A percentile compares a stretch with the other conserved stretches of the same genome.
Conservation (phyloP, 2,329 filamentous ascomycete genomes). For the Phialophora macrospora region DNA sequence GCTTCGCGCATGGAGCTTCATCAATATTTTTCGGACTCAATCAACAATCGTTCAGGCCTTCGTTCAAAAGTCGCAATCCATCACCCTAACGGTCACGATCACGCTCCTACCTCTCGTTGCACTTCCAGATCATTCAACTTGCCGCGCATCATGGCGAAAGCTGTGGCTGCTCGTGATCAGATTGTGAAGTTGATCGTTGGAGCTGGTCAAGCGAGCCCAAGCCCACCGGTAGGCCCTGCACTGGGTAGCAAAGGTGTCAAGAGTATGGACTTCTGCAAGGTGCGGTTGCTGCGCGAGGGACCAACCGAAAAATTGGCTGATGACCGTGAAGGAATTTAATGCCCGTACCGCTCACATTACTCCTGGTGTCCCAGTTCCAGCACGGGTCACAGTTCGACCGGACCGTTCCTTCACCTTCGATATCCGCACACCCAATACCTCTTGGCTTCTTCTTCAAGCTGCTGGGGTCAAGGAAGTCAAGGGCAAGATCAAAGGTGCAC, state of each 20-base stretch:
- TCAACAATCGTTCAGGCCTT: neutral
- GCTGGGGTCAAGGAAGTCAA: constrained; percentile 74
- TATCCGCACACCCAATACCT: constrained; percentile 90
- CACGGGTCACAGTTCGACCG: constrained; percentile 86
- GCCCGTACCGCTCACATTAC: constrained; percentile 85
- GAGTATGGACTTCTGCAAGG: constrained; percentile 99
- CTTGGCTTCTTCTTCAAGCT: constrained; percentile 83
- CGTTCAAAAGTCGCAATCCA: neutral
- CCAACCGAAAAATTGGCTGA: constrained; percentile 11
- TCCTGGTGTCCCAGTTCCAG: constrained; percentile 83
- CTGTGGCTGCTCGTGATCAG: constrained; percentile 63
- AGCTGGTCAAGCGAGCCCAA: constrained; percentile 90
- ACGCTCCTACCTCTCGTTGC: neutral
- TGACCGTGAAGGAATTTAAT: constrained; percentile 80
- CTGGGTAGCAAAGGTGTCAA: constrained; percentile 97
- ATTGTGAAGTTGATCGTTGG: constrained; percentile 98
- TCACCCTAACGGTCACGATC: neutral
- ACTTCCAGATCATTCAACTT: neutral
- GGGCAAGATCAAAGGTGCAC: constrained; percentile 75
- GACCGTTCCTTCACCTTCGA: constrained; percentile 95
- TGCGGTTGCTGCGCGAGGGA: constrained; percentile 47
- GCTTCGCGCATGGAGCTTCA: constrained; percentile 8
- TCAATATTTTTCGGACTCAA: constrained; percentile 15
- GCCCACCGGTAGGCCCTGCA: constrained; percentile 93
- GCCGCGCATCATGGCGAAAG: constrained; percentile 55